Evolutionary conservation across 208 protist genomes (phyloP), one percentile per base, ranked within the genome.

Genomic region (Leishmania aethiopica): DNA sequence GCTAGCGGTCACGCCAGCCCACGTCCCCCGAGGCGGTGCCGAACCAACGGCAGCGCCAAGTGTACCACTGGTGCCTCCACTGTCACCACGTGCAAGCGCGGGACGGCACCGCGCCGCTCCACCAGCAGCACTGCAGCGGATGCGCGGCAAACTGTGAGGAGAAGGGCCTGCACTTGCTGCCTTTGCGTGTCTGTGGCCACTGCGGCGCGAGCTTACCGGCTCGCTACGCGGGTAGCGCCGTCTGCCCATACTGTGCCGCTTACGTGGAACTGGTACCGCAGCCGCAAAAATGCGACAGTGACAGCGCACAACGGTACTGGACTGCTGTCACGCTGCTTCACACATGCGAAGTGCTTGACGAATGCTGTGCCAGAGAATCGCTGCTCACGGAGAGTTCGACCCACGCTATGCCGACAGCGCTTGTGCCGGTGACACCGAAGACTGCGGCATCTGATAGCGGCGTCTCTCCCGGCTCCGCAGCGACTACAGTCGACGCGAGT

Each of bases 161-260:
- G 72, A 57, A 77, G 59, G 80, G 78, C 4, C 57, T 45, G 1
- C 79, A 67, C 45, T 35, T 28, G 35, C 37, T 86, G 40, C 75
- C 78, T 57, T n/a, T 28, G 22, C 85, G 85, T 35, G 2, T 11
- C 45, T 91, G 88, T 55, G 78, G 60, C 11, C 57, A 76, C 28
- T 91, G 88, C 47, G 74, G 77, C 40, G 55, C 25, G 15, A 15
- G 35, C 66, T 53, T 91, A 55, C 82, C 77, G 1, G 15, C 55
- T 42, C 32, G 49, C 57, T 79, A 82, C 51, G 78, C 42, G 51
- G 76, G 76, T 13, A 70, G 80, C 45, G 83, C 78, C 45, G 85
- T 89, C 49, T 91, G 88, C 73, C 80, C 86, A 6, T 42, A 51
- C 66, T 91, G 88, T 57, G 85, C 81, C 1, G 76, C 75, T 15